Evolutionary conservation across 768 basidiomycete species (phyloP).

Genomic region (Leucocoprinus birnbaumii): DNA sequence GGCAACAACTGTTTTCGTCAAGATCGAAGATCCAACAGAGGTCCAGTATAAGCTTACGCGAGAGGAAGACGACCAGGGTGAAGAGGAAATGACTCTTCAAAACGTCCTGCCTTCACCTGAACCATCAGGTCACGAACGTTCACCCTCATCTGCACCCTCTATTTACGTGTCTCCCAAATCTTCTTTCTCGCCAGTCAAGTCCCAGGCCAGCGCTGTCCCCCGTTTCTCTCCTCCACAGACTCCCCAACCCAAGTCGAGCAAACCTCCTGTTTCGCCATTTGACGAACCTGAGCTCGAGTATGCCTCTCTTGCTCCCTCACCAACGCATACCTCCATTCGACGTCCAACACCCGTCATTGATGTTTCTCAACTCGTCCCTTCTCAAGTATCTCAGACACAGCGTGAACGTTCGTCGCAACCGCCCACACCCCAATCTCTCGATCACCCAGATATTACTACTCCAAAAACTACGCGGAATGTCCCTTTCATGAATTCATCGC

Average conservation of each 20-base stretch:
- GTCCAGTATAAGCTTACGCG: too few relatives aligned
- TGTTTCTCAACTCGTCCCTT: slow-evolving; percentile 1
- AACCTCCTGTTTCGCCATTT: too few relatives aligned
- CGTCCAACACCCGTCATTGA: slow-evolving; percentile 1
- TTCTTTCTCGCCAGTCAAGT: not conserved
- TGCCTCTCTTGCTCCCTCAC: not conserved
- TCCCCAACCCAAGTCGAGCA: not conserved
- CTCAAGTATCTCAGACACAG: not conserved
- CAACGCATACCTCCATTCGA: not conserved
- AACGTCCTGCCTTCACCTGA: not conserved
- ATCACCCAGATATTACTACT: not conserved
- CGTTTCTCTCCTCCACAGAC: not conserved
- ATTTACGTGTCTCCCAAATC: not conserved
- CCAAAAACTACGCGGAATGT: not conserved
- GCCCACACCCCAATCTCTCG: not conserved
- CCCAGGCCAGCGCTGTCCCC: not conserved
- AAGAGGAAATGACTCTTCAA: not conserved
- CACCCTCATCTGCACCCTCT: not conserved
- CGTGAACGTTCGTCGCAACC: not conserved
- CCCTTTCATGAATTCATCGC: not conserved
- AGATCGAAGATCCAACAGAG: not conserved
- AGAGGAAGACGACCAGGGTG: not conserved
- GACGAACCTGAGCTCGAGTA: not conserved
- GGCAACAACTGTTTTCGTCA: not conserved
- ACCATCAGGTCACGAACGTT: not conserved